Percentiles rank a stretch among this genome's conserved stretches.
These are phyloP conservation scores for Arctostaphylos glauca DNA, from an alignment of 148 eudicot species.

Conservation along the genomic window DNA sequence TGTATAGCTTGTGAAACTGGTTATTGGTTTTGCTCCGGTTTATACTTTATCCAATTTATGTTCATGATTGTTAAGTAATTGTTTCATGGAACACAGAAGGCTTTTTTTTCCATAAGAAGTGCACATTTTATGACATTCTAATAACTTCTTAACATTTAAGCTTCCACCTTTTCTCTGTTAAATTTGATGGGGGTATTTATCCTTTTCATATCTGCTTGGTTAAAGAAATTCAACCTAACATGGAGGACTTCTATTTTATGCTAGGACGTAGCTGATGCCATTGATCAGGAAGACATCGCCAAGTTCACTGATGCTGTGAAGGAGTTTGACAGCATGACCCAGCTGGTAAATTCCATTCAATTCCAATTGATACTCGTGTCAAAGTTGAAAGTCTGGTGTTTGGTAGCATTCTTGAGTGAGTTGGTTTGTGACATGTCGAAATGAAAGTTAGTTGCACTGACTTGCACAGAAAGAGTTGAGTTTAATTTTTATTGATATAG, in stretches of 20 bases:
- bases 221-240: conserved; percentile 7
- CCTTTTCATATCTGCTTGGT: background rate
- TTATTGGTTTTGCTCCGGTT: background rate
- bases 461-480: background rate
- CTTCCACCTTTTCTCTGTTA: background rate
- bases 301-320: conserved; percentile 48
- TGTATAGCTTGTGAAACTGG: conserved; percentile 10
- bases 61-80: background rate
- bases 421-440: background rate
- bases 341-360: conserved; percentile 37
- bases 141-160: background rate
- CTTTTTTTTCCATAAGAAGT: background rate
- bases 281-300: conserved; percentile 55
- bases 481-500: background rate
- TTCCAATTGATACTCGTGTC: background rate
- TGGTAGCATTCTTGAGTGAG: background rate
- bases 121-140: background rate
- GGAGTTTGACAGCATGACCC: conserved; percentile 57
- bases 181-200: background rate
- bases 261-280: conserved; percentile 55
- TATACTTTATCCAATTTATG: background rate
- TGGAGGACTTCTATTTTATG: background rate
- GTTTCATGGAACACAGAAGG: background rate
- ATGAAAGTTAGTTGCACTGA: background rate
- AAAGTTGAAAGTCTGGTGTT: background rate